Evolutionary conservation across 768 basidiomycete genomes (phyloP), one percentile per base, ranked within the genome.

Genomic region (Termitomyces sp.): DNA sequence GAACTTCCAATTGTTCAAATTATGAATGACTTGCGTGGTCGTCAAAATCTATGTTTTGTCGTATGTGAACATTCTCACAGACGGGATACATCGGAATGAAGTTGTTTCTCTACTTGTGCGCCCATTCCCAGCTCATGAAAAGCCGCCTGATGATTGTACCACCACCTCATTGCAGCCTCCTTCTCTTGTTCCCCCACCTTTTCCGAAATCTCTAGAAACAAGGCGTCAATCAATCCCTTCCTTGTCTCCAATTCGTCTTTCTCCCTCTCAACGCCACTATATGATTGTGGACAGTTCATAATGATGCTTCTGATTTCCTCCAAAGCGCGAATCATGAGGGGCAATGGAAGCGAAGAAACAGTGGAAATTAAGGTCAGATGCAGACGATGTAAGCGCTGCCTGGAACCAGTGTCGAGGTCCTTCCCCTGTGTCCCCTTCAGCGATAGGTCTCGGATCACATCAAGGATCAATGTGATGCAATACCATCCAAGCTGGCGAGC

Each of bases 141-240:
- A 35, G 53, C 59, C 46, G 28, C 47, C 49, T 65, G 66, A 53
- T 81, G 72, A 56, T 80, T 76, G 66, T 83, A 79, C 90, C 90
- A 92, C 90, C 90, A 92, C 46, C 70, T 73, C 70, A 92, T 79
- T 43, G 72, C 83, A 59, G 76, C 76, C 66, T 82, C 83, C 72
- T 86, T 90, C 73, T 88, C 87, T 44, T 75, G 74, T 66, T 91
- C 88, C 14, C 85, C 87, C 2, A 87, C 80, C 44, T 75, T 77
- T 65, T 84, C 81, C 64, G 82, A 69, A 35, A 92, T 78, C 69
- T 89, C 86, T 43, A 71, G 74, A 69, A 87, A 86, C 45, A 88
- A 66, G 6, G 81, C 81, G 44, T 83, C 72, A 18, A 80, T 73
- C 28, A 92, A 71, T 58, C 83, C 83, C 58, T 69, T 63, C 67